Evolutionary conservation across 2,329 filamentous ascomycete species (phyloP).

Genomic region (Dothideomycetidae sp.): DNA sequence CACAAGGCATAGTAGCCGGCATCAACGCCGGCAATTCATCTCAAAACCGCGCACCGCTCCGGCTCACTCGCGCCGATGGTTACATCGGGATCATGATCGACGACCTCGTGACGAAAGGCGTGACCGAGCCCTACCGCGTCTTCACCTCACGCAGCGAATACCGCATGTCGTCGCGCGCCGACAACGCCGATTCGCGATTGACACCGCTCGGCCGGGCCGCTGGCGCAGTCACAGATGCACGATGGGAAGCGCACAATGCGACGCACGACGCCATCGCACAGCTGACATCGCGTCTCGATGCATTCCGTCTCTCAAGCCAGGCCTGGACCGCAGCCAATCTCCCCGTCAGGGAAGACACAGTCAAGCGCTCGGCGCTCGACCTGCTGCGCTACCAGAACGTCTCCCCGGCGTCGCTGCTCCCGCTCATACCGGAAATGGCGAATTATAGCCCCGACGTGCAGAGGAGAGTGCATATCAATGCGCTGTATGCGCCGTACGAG

Average conservation of each 20-base stretch:
- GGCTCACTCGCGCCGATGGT: slow-evolving; percentile 67
- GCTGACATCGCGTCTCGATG: slow-evolving; percentile 47
- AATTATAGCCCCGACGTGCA: slow-evolving; percentile 46
- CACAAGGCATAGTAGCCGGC: slow-evolving; percentile 81
- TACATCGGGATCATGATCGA: slow-evolving; percentile 99
- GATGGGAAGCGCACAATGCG: slow-evolving; percentile 58
- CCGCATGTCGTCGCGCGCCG: slow-evolving; percentile 77
- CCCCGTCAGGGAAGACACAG: slow-evolving; percentile 49
- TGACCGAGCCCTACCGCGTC: slow-evolving; percentile 95
- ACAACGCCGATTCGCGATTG: slow-evolving; percentile 83
- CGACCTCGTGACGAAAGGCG: slow-evolving; percentile 90
- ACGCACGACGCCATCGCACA: slow-evolving; percentile 53
- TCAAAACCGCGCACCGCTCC: slow-evolving; percentile 48
- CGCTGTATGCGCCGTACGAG: slow-evolving; percentile 76
- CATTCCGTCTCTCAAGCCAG: slow-evolving; percentile 43
- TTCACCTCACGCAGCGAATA: slow-evolving; percentile 95
- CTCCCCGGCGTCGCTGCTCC: slow-evolving; percentile 41
- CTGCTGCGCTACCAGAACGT: slow-evolving; percentile 56
- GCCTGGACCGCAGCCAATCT: slow-evolving; percentile 61
- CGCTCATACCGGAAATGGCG: slow-evolving; percentile 41
- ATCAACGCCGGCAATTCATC: slow-evolving; percentile 84
- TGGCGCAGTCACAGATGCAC: slow-evolving; percentile 62
- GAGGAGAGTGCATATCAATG: slow-evolving; percentile 63
- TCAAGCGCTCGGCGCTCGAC: slow-evolving; percentile 59
- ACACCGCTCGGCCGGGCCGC: slow-evolving; percentile 62